Evolutionary conservation across 2,329 filamentous ascomycete species (phyloP).

Genomic region (Sporothrix pallida): DNA sequence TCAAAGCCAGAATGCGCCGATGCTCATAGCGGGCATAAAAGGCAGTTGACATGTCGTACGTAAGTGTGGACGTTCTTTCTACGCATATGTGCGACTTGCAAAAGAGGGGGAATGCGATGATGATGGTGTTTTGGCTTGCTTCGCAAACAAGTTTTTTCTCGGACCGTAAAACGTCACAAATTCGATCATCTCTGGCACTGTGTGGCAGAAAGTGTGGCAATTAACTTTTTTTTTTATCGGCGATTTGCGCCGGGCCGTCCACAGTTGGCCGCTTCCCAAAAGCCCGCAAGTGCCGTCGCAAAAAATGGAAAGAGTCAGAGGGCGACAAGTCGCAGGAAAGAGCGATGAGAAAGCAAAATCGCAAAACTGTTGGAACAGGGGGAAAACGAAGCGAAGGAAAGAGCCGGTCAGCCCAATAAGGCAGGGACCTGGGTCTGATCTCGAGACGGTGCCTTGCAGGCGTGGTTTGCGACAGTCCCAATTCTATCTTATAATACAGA

Average conservation of each 20-base stretch:
- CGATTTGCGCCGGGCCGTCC: conserved; percentile 35
- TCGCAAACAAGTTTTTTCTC: conserved; percentile 18
- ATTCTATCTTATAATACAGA: no score
- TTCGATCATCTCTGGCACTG: neutral
- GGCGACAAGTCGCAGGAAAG: neutral
- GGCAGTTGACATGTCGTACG: neutral
- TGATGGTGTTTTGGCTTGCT: neutral
- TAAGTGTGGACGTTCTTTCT: neutral
- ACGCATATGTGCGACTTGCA: neutral
- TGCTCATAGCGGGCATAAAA: neutral
- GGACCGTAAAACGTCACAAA: conserved; percentile 14
- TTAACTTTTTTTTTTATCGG: neutral
- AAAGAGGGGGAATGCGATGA: conserved; percentile 9
- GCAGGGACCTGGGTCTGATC: conserved; percentile 11
- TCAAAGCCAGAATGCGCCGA: conserved; percentile 31
- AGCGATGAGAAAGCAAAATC: neutral
- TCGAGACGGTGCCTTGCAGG: neutral
- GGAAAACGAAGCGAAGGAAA: no score
- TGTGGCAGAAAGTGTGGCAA: conserved; percentile 24
- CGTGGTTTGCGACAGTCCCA: neutral
- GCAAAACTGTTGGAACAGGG: neutral
- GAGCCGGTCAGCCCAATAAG: conserved; percentile 15
- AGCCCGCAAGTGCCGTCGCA: conserved; percentile 27
- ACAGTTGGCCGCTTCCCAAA: conserved; percentile 34
- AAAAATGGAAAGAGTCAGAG: neutral